Conservation (phyloP, 768 basidiomycete species). For the Amanita pallidorosea region DNA sequence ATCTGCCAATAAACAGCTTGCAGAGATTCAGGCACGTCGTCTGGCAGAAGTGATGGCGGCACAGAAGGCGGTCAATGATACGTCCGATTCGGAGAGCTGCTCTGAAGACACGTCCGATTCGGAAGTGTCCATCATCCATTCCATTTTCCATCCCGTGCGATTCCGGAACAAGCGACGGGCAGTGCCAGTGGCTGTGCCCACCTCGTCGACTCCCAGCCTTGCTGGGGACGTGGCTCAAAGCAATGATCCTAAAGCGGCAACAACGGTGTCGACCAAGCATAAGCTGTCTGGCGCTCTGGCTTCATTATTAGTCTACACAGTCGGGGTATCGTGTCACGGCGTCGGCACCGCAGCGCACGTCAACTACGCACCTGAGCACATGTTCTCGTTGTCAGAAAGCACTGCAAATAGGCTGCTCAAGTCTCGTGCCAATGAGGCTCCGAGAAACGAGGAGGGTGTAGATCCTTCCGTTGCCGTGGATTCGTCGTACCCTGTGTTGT, state of each 20-base stretch:
- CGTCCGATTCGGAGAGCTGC: slow-evolving; percentile 26
- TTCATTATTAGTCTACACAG: slow-evolving; percentile 85
- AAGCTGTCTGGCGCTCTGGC: slow-evolving; percentile 72
- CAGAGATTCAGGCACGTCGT: slow-evolving; percentile 5
- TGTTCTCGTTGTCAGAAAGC: slow-evolving; percentile 89
- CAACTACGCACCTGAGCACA: slow-evolving; percentile 73
- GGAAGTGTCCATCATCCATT: slow-evolving; percentile 25
- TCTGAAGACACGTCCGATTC: neutral
- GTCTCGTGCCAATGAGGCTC: slow-evolving; percentile 6
- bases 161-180: slow-evolving; percentile 7
- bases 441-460: neutral
- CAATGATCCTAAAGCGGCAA: neutral
- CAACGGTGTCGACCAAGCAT: slow-evolving; percentile 24
- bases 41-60: neutral
- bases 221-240: neutral
- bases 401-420: slow-evolving; percentile 72
- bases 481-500: neutral
- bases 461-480: neutral
- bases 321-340: slow-evolving; percentile 91
- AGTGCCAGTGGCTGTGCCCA: neutral
- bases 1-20: slow-evolving; percentile 24
- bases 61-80: slow-evolving; percentile 3
- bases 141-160: slow-evolving; percentile 26
- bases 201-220: neutral
- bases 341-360: slow-evolving; percentile 74